Evolutionary conservation across 495 filamentous ascomycete species (phyloP), one percentile per base, ranked within the genome.

Genomic region (Hypoxylon perforatum): DNA sequence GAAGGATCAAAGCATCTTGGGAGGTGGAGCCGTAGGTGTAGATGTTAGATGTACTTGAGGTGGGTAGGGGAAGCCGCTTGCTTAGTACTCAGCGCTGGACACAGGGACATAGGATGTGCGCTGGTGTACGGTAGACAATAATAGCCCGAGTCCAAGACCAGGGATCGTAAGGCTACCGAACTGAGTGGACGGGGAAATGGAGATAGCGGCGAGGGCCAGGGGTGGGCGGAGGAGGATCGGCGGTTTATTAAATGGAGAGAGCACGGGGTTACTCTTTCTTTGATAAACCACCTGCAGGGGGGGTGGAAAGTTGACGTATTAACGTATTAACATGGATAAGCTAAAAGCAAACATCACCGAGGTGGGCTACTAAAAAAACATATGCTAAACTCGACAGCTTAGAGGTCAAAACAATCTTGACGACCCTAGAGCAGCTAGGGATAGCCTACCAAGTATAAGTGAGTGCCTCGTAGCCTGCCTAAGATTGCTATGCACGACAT

Each of bases 161-260:
- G n/a, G n/a, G n/a, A n/a, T 38, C 23, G 21, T 47, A 14, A 42
- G 18, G 45, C 46, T 52, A 33, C 39, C 46, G 62, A 36, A 45
- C 12, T 18, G 50, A 19, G 28, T 28, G 35, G 28, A 58, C 44
- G 49, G 45, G 19, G 33, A 33, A 56, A 46, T 28, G 21, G 44
- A 50, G 59, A 42, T 55, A 49, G 59, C 18, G 33, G 48, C 15
- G 39, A 21, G 21, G 25, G 53, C 23, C 46, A 46, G 28, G 42
- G 55, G 25, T n/a, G 53, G n/a, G 33, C 14, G 35, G 11, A 28
- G 52, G 33, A 61, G 61, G 66, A 69, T 69, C 61, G 61, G 66
- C 61, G 60, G 28, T 61, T 69, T 65, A 58, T 59, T 57, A 63
- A 68, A 68, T 42, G 60, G 51, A 46, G 50, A 48, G 41, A 52